A percentile compares a stretch with the other conserved stretches of the same genome.
Conservation (phyloP, 441 rosid genomes). For the Geranium incanum region DNA sequence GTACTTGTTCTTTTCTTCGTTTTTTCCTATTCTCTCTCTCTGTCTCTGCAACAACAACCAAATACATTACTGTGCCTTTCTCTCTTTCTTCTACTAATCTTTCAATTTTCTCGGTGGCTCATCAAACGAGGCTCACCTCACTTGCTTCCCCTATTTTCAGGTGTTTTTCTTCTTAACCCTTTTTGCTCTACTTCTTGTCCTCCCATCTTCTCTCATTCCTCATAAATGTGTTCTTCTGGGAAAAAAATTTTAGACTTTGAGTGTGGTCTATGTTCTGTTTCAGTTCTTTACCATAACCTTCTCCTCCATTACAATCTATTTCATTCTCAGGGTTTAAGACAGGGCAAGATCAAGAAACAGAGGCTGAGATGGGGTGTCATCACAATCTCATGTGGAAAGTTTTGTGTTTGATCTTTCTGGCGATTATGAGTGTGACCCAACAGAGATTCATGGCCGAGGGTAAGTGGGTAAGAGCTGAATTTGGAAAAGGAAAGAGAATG, state of each 20-base stretch:
- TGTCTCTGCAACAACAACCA: neutral
- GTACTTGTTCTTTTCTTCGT: neutral
- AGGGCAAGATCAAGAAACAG: neutral
- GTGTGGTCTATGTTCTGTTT: neutral
- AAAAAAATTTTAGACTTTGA: neutral
- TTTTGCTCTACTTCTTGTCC: neutral
- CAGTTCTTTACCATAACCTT: neutral
- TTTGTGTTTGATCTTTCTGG: neutral
- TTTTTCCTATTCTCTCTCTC: neutral
- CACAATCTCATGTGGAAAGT: conserved; percentile 1
- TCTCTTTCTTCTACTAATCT: neutral
- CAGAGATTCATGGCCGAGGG: conserved; percentile 11
- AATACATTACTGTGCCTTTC: neutral
- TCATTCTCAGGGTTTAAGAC: neutral
- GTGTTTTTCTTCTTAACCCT: neutral
- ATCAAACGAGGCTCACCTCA: neutral
- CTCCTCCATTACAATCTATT: neutral
- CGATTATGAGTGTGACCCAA: conserved; percentile 4
- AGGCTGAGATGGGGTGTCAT: conserved; percentile 8
- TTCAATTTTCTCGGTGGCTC: neutral
- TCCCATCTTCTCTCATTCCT: conserved; percentile 10
- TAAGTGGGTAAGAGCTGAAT: conserved; percentile 9
- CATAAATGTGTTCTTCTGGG: neutral
- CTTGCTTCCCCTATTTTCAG: neutral
- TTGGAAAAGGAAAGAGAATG: neutral